Base-by-base conservation (phyloP, 495 filamentous ascomycete genomes). In the Aspergillus wentii region DNA sequence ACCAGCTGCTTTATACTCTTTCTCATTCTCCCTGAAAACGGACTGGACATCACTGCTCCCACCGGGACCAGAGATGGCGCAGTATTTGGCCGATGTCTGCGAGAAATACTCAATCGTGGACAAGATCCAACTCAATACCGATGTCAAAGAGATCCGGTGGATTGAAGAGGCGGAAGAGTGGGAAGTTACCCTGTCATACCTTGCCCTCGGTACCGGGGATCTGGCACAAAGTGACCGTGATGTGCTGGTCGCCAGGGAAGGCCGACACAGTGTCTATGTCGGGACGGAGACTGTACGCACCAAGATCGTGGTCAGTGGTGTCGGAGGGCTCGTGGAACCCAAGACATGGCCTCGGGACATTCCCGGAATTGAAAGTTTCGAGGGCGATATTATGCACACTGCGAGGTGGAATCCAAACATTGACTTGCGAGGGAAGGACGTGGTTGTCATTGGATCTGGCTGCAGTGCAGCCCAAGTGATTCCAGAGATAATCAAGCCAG, bases 361-460 rank as follows among this genome's bases (percentile, higher is more conserved):
- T 20, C 65, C 69, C 0, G 80, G 77, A 2, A 54, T 70, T 22
- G 72, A 80, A 8, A 45, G 43, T 0, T 83, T 82, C 46, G 30
- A 69, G 44, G 80, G 80, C 2, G 44, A 55, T 1, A 63, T 80
- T 29, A 68, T 78, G 28, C 80, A 84, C 43, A 74, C 80, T 1
- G 74, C 76, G 5, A 53, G 72, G 17, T 84, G 80, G 80, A 43
- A 73, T 26, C 44, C 62, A 10, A 46, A 54, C 5, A 47, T 72
- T 11, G 57, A 73, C 22, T 51, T 78, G 21, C 44, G 48, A 5
- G 62, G 58, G 13, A 82, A 81, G 44, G 54, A 72, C 28, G 70
- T 84, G 5, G 62, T 79, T 26, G 63, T 84, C 16, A 52, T 84
- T 34, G 80, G 80, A 3, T 79, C 79, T 8, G 80, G 80, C 7